A percentile compares a stretch with the other conserved stretches of the same genome.
Evolutionary conservation across 202 grass and related monocot species (phyloP).

Genomic region (Schoenoplectus tabernaemontani): DNA sequence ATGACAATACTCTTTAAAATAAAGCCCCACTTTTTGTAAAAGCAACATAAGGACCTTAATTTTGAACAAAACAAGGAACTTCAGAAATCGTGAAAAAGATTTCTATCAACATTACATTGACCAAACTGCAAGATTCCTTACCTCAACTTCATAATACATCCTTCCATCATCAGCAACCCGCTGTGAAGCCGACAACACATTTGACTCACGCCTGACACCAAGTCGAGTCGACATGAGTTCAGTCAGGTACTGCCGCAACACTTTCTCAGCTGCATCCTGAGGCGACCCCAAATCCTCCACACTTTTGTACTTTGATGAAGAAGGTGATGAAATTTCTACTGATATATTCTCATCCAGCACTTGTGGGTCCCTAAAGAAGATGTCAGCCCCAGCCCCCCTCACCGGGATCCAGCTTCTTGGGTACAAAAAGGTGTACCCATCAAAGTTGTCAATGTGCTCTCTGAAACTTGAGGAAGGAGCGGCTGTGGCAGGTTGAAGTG

Average conservation of each 20-base stretch:
- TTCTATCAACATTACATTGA: neutral
- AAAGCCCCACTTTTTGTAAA: neutral
- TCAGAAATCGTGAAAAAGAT: neutral
- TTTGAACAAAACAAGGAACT: neutral
- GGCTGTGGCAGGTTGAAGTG: conserved; percentile 31
- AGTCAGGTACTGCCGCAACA: conserved; percentile 68
- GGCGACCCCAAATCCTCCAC: conserved; percentile 62
- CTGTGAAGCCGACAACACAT: conserved; percentile 45
- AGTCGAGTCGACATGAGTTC: conserved; percentile 84
- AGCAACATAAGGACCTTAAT: neutral
- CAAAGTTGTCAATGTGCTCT: conserved; percentile 73
- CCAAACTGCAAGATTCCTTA: conserved; percentile 17
- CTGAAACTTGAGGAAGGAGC: conserved; percentile 46
- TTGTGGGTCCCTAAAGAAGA: conserved; percentile 63
- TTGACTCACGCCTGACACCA: conserved; percentile 57
- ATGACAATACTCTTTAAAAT: neutral
- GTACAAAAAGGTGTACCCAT: conserved; percentile 69
- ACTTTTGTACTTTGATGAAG: conserved; percentile 44
- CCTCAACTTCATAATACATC: conserved; percentile 86
- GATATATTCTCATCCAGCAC: conserved; percentile 77
- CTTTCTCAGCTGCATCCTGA: conserved; percentile 45
- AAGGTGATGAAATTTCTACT: conserved; percentile 78
- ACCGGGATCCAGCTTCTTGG: conserved; percentile 82
- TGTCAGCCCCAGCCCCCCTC: conserved; percentile 50
- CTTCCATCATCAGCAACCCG: conserved; percentile 54